Conservation (phyloP, 116 monocot species). For the Trichopus zeylanicus region DNA sequence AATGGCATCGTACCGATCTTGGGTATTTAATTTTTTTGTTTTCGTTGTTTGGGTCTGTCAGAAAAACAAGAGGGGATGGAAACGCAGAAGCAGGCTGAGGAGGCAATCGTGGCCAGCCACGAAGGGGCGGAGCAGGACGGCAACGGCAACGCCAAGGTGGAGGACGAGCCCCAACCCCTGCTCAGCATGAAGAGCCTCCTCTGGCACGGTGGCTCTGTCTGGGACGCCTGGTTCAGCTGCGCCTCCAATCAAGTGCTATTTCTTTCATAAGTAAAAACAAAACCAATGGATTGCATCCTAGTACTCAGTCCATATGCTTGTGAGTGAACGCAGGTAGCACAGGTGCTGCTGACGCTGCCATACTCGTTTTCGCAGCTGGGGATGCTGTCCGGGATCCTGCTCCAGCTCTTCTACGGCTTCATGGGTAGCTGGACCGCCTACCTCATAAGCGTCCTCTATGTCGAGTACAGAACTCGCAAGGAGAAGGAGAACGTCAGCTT, state of each 20-base stretch:
- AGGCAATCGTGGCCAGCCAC: slow-evolving; percentile 43
- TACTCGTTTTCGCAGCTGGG: no score
- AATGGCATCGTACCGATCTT: no score
- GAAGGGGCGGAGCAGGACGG: slow-evolving; percentile 26
- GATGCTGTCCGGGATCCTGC: no score
- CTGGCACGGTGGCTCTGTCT: slow-evolving; percentile 94
- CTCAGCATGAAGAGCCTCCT: slow-evolving; percentile 55
- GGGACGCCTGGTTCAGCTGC: slow-evolving; percentile 96
- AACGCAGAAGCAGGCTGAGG: slow-evolving; percentile 56
- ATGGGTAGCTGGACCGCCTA: no score
- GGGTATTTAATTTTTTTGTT: neutral
- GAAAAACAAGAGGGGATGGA: neutral
- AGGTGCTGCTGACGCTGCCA: no score
- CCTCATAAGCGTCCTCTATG: no score
- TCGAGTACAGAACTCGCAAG: no score
- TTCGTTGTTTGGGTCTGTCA: neutral
- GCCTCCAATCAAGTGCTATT: slow-evolving; percentile 72
- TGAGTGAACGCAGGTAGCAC: no score
- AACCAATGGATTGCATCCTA: no score
- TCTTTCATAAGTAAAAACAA: neutral
- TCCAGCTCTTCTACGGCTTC: no score
- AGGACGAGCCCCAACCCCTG: slow-evolving; percentile 2
- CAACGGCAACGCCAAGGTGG: slow-evolving; percentile 11
- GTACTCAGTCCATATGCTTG: no score
- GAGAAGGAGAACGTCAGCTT: no score